Percentiles rank a stretch among this genome's conserved stretches.
These are phyloP conservation scores for Geotrichum restrictum DNA, from an alignment of 1,139 yeast genomes.

Conservation along the genomic window DNA sequence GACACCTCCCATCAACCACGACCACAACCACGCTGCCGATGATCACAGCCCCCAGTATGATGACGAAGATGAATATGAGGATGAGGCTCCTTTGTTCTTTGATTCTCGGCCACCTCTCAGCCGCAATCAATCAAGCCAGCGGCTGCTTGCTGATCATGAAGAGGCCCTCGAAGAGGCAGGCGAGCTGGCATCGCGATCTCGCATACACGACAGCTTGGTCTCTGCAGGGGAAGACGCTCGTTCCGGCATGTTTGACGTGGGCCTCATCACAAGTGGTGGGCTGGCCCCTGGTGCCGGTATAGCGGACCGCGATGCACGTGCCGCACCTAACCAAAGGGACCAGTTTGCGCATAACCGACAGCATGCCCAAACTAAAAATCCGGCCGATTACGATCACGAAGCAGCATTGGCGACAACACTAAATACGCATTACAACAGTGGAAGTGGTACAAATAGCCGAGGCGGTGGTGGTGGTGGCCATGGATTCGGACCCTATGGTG, in stretches of 20 bases:
- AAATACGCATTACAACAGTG: constrained; percentile 14
- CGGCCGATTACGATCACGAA: constrained; percentile 9
- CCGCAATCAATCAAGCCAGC: constrained; percentile 9
- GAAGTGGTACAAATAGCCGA: background rate
- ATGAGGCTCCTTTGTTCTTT: background rate
- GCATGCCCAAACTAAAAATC: background rate
- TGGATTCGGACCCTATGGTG: constrained; percentile 15
- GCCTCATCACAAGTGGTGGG: constrained; percentile 32
- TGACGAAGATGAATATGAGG: background rate
- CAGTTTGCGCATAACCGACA: background rate
- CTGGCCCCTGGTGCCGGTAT: constrained; percentile 34
- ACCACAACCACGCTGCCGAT: background rate
- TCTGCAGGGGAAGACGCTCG: background rate
- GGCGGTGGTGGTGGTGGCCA: too few relatives aligned
- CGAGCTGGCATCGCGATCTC: too few relatives aligned
- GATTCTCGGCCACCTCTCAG: constrained; percentile 12
- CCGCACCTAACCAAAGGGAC: constrained; percentile 2
- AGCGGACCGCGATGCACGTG: constrained; percentile 11
- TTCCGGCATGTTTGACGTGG: constrained; percentile 29
- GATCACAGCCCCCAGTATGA: background rate
- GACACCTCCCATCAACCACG: constrained; percentile 16
- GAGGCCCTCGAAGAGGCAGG: too few relatives aligned
- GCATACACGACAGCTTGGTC: too few relatives aligned
- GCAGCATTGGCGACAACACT: constrained; percentile 9
- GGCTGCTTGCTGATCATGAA: constrained; percentile 6